Conservation (phyloP, 2,329 filamentous ascomycete genomes). For the Colletotrichum spaethianum region DNA sequence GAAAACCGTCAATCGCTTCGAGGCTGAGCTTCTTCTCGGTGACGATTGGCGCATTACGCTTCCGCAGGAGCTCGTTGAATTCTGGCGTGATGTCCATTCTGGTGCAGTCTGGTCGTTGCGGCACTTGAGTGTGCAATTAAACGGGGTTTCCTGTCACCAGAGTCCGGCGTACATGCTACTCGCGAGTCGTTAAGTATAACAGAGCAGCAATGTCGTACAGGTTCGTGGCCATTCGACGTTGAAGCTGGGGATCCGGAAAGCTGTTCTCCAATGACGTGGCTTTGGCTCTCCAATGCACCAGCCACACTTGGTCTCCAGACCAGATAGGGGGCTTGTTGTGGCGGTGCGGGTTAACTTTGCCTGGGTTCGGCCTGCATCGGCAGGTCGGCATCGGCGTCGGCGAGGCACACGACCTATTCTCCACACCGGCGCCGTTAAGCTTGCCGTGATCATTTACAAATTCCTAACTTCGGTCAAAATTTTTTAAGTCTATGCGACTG, state of each 20-base stretch:
- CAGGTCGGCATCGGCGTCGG: constrained; percentile 22
- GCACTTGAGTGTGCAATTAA: background rate
- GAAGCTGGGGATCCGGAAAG: constrained; percentile 11
- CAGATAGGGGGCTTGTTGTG: background rate
- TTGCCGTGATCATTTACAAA: background rate
- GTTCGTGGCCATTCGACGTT: constrained; percentile 12
- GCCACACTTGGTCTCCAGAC: background rate
- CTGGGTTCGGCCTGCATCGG: constrained; percentile 21
- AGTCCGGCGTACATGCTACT: background rate
- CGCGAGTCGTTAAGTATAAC: background rate
- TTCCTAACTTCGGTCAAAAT: background rate
- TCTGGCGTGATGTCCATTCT: constrained; percentile 76
- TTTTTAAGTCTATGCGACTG: background rate
- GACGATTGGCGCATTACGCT: constrained; percentile 68
- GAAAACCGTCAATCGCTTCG: constrained; percentile 82
- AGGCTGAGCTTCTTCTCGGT: constrained; percentile 57
- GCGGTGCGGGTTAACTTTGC: background rate
- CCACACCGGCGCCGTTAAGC: background rate
- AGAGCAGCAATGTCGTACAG: background rate
- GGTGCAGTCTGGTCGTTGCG: background rate
- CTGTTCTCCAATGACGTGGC: constrained; percentile 42
- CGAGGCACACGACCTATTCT: constrained; percentile 14
- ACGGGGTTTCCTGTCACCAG: background rate
- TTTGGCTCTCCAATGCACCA: constrained; percentile 6
- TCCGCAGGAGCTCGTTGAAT: constrained; percentile 78